Evolutionary conservation across 139 green algal genomes (phyloP).

Genomic region (Volvox reticuliferus): DNA sequence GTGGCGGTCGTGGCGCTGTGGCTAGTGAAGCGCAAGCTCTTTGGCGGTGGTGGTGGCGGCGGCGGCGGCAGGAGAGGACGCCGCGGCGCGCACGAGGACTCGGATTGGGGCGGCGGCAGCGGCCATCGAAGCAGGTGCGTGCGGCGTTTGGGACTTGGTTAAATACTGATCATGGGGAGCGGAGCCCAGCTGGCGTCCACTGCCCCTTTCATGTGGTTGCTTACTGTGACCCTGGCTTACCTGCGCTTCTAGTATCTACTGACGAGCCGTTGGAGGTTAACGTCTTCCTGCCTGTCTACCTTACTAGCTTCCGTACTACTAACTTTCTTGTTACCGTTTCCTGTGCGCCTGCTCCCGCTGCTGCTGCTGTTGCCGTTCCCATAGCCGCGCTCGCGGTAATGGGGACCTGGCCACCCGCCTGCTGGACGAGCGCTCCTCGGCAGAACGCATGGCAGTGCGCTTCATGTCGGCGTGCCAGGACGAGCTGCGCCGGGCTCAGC

Average conservation of each 20-base stretch:
- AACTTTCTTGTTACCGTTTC: no score
- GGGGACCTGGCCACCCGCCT: conserved; percentile 23
- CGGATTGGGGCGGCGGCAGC: conserved; percentile 37
- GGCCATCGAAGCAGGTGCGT: conserved; percentile 27
- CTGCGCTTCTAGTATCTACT: no score
- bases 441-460: conserved; percentile 34
- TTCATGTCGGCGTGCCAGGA: conserved; percentile 31
- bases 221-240: no score
- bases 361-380: no score
- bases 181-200: no score
- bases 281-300: no score
- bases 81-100: conserved; percentile 1
- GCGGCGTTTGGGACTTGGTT: no score
- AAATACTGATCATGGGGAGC: no score
- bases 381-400: conserved; percentile 3
- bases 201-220: no score
- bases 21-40: conserved; percentile 39
- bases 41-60: conserved; percentile 22
- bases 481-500: conserved; percentile 38
- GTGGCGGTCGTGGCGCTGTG: conserved; percentile 49
- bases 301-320: no score
- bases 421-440: conserved; percentile 14
- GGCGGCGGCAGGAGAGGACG: neutral
- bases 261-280: no score
- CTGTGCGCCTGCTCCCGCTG: no score